Evolutionary conservation across 1,139 yeast genomes (phyloP), one percentile per base, ranked within the genome.

Genomic region (Candida smagusa): DNA sequence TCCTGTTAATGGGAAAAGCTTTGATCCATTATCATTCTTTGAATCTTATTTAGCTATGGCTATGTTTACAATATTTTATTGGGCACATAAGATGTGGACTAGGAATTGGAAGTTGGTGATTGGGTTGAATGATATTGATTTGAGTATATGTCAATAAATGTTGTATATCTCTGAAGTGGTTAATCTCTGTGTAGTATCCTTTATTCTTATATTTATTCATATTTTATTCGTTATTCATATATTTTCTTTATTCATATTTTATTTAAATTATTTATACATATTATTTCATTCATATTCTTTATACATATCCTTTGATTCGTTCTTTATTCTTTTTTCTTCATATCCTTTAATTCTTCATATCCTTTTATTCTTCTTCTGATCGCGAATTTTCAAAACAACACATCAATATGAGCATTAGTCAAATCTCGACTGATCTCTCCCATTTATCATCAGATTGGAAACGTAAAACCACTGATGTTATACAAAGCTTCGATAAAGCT

Each of bases 391-490:
- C 19, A n/a, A 13, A 22, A 13, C 31, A 29, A 22, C 34, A 12
- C 22, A 13, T 16, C 22, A 23, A 11, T 28, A 67, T 68, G 73
- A 58, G 69, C 12, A 59, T 77, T 7, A 68, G 66, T 30, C 81
- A 70, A 46, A 59, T 82, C 28, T 55, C 59, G 5, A 47, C 74
- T 0, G 96, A 88, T 49, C 64, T 89, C 43, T 60, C 72, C 12
- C 68, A 65, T 30, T 65, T 90, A 43, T 66, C 80, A 7, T 61
- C 82, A 1, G 96, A 89, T 49, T 73, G 92, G 7, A 83, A 79
- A 56, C 69, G 96, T 39, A 70, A 87, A 46, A 77, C 79, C 51
- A 55, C 79, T 0, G 92, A 84, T 22, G 75, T 89, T 25, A 77
- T 77, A 37, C 72, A 67, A 55, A 83, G 87, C 1, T 72, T 90